Base-by-base conservation (phyloP, 2,329 filamentous ascomycete genomes). In the Ilyonectria sp. region DNA sequence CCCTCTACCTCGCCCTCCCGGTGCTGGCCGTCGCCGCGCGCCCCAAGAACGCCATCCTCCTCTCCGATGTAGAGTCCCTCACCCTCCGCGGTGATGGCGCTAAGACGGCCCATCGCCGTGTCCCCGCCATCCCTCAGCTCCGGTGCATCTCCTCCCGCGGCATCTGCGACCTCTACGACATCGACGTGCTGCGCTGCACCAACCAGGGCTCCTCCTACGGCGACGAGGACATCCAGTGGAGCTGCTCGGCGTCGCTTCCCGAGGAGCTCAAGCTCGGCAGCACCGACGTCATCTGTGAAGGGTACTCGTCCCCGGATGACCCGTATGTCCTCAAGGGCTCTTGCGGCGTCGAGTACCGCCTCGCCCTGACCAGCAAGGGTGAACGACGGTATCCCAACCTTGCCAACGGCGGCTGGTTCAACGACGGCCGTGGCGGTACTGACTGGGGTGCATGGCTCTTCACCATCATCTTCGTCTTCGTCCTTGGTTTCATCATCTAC, bases 251-350 rank as follows among this genome's bases (percentile, higher is more conserved):
- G 0, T 80, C 82, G 2, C 79, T 92, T 17, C 90, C 90, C 0
- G 82, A 85, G 23, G 87, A 91, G 75, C 85, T 92, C 69, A 88
- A 88, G 80, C 89, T 98, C 31, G 95, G 94, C 64, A 87, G 89
- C 68, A 98, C 95, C 11, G 95, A 98, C 69, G 95, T 98, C 62
- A 85, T 94, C 11, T 99, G 96, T 80, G 95, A 99, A 78, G 95
- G 96, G 11, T 98, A 97, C 82, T 84, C 88, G 65, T 86, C 84
- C 15, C 82, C 91, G 1, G 89, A 95, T 53, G 96, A 98, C 79
- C 90, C 90, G 0, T 97, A 94, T 79, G 88, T 98, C n/a, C 83
- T 98, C 60, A 94, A 93, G 76, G 96, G 96, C 23, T 96, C 93
- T 79, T 98, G 95, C 81, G 96, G 93, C 15, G 95, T 97, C 26